These are phyloP conservation scores for Talaromyces pinophilus DNA, from an alignment of 2,329 filamentous ascomycete genomes.

Conservation along the genomic window DNA sequence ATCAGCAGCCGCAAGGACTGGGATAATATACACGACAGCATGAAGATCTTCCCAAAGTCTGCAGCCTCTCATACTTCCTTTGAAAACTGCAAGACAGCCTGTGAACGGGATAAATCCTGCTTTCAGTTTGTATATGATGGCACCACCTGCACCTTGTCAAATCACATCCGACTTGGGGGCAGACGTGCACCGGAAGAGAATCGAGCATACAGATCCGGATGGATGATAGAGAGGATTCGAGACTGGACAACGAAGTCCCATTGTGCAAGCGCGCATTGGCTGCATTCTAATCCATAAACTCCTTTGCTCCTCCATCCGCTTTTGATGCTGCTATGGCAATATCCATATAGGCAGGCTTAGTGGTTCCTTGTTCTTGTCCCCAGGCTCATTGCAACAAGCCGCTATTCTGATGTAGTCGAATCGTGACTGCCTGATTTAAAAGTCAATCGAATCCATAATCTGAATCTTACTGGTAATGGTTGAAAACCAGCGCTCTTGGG, in stretches of 20 bases:
- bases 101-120: conserved; percentile 8
- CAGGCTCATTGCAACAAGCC: not conserved
- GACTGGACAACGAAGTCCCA: conserved; percentile 3
- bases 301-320: not conserved
- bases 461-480: not conserved
- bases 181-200: not conserved
- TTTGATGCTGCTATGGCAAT: not conserved
- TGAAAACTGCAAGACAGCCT: conserved; percentile 5
- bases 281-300: conserved; percentile 15
- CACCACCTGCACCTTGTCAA: conserved; percentile 1
- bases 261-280: conserved; percentile 12
- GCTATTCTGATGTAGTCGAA: not conserved
- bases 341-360: not conserved
- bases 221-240: conserved; percentile 8
- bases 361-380: not conserved
- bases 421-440: not conserved
- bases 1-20: not conserved
- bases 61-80: not conserved
- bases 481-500: not conserved
- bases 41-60: not conserved
- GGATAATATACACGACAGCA: conserved; percentile 13
- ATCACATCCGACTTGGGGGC: conserved; percentile 13
- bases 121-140: conserved; percentile 15
- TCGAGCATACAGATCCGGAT: conserved; percentile 1
- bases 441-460: not conserved